Percentiles rank a stretch among this genome's conserved stretches.
Conservation (phyloP, 1,284 basidiomycete genomes). For the Rhodofomes roseus region DNA sequence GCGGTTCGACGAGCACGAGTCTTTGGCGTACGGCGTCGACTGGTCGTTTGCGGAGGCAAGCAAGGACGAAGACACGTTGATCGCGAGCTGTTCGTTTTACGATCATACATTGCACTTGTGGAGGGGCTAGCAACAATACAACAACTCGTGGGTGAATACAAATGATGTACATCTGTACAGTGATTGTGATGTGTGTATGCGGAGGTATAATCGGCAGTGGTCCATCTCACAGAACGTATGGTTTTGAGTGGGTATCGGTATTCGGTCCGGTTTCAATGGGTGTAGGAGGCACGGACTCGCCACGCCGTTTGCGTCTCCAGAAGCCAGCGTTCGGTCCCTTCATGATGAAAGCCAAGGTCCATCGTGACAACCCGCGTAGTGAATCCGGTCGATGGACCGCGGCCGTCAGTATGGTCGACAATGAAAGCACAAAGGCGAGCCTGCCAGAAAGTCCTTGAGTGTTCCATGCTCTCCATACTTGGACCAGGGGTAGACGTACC, state of each 20-base stretch:
- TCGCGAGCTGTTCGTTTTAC: conserved; percentile 96
- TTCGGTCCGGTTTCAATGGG: conserved; percentile 7
- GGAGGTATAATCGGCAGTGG: not conserved
- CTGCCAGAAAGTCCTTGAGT: conserved; percentile 28
- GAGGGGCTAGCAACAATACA: conserved; percentile 44
- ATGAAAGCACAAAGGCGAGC: conserved; percentile 54
- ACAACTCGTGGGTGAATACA: not conserved
- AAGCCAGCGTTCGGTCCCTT: conserved; percentile 52
- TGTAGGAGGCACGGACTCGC: conserved; percentile 15
- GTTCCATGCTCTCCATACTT: not conserved
- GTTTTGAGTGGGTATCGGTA: not conserved
- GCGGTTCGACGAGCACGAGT: conserved; percentile 76
- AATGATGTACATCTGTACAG: not conserved
- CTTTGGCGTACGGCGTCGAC: conserved; percentile 92
- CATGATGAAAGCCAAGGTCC: conserved; percentile 62
- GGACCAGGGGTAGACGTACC: conserved; percentile 35
- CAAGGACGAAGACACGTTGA: conserved; percentile 41
- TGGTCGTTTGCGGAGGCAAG: conserved; percentile 62
- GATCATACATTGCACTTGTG: conserved; percentile 86
- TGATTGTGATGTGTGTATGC: not conserved
- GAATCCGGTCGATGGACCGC: conserved; percentile 57
- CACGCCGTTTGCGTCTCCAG: conserved; percentile 39
- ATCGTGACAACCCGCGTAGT: conserved; percentile 66
- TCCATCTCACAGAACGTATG: not conserved
- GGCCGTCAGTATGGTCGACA: conserved; percentile 61